These are phyloP conservation scores for Akanthomyces muscarius DNA, from an alignment of 2,329 filamentous ascomycete genomes.

Conservation along the genomic window DNA sequence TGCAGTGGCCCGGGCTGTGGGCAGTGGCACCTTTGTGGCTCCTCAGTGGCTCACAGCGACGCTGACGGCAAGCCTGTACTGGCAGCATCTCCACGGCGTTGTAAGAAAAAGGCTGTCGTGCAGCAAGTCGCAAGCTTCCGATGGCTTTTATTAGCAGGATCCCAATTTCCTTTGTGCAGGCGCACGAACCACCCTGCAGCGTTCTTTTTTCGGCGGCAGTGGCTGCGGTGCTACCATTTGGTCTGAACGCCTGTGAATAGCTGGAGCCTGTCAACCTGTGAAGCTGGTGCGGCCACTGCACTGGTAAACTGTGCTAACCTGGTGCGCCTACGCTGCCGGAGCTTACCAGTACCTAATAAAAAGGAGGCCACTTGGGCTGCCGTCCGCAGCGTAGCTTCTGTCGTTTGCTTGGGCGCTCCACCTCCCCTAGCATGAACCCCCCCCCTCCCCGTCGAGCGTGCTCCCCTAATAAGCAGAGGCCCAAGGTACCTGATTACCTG, in stretches of 20 bases:
- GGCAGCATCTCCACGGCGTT: background rate
- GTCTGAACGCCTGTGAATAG: too few relatives aligned
- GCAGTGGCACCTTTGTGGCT: background rate
- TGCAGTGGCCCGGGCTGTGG: background rate
- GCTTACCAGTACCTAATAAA: background rate
- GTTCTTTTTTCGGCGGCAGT: background rate
- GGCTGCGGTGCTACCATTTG: too few relatives aligned
- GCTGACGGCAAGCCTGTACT: background rate
- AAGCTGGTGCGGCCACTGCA: too few relatives aligned
- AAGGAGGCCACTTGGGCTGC: background rate
- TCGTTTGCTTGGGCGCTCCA: background rate
- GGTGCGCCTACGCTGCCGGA: background rate
- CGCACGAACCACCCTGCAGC: constrained; percentile 7
- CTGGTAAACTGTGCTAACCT: too few relatives aligned
- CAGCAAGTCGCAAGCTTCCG: background rate
- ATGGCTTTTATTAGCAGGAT: background rate
- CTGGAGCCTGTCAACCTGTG: too few relatives aligned
- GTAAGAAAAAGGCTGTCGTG: background rate
- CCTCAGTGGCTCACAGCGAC: background rate
- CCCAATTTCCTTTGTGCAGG: constrained; percentile 9
- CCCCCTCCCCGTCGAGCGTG: too few relatives aligned
- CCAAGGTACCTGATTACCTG: background rate
- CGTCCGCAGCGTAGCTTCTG: background rate
- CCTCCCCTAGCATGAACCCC: too few relatives aligned
- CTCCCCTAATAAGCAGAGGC: background rate